These are phyloP conservation scores for Cornus florida DNA, from an alignment of 148 eudicot genomes.

Conservation along the genomic window DNA sequence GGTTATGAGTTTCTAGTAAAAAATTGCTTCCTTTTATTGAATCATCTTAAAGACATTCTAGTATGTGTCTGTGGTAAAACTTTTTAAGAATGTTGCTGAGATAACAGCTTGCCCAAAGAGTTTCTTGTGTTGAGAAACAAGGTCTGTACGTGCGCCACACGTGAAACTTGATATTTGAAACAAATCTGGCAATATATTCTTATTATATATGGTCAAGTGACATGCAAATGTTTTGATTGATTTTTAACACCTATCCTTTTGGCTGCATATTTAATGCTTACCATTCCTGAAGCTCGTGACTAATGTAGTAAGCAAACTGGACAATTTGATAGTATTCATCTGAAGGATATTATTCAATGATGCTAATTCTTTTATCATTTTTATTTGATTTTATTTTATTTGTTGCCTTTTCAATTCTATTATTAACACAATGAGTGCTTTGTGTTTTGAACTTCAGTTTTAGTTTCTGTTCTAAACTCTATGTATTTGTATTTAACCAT, in stretches of 20 bases:
- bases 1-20: background rate
- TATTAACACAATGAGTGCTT: background rate
- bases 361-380: too few species aligned
- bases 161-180: background rate
- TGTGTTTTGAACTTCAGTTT: background rate
- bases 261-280: background rate
- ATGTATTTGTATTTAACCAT: background rate
- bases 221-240: background rate
- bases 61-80: background rate
- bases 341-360: too few species aligned
- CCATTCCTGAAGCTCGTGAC: background rate
- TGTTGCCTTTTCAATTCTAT: background rate
- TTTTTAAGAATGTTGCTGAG: background rate
- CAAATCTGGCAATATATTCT: background rate
- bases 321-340: too few species aligned
- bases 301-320: background rate
- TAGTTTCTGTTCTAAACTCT: background rate
- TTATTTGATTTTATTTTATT: too few species aligned
- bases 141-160: background rate
- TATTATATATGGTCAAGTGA: background rate
- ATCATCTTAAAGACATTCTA: too few species aligned
- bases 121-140: background rate
- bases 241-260: background rate
- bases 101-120: background rate
- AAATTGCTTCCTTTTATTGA: too few species aligned